Evolutionary conservation across 1,139 yeast genomes (phyloP), one percentile per base, ranked within the genome.

Genomic region (Protomyces macrosporus): DNA sequence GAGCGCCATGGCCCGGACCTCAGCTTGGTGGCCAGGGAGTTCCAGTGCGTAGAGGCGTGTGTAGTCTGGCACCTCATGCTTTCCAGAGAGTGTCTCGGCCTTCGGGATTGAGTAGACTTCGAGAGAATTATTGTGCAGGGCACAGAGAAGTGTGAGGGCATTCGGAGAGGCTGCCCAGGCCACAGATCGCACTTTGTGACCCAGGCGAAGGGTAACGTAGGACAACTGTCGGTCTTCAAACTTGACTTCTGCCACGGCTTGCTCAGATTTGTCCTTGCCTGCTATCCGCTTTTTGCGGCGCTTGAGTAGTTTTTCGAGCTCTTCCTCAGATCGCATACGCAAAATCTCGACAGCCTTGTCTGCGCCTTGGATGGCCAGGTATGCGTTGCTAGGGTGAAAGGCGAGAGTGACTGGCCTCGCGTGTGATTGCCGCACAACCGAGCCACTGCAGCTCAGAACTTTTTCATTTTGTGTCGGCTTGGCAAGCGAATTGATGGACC

Each of bases 1-100:
- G 48, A 95, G 79, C 69, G 90, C 91, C 73, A 89, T 78, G 4
- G 96, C 82, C 71, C 98, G 82, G 42, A 93, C 81, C 74, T 95
- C 99, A 3, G 89, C 84, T 73, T 97, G 84, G 72, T 91, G 97
- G 34, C 98, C 99, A 58, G 84, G 81, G 55, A 84, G 75, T 56
- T 90, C 97, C 42, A 93, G 79, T 0, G 85, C 75, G 71, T 83
- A 83, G 35, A 77, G 81, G 42, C 79, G 78, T 3, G 82, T 76
- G 14, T 83, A 80, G 50, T 83, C 84, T 55, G 81, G 81, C 63
- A 79, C 80, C 14, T 78, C 75, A 55, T 79, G 75, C 71, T 69
- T 81, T 68, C 52, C 82, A 65, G 75, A 78, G 61, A 78, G 72
- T 48, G 72, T 77, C 64, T 78, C 79, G 0, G 87, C 86, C 10